Percentiles rank a stretch among this genome's conserved stretches.
phyloP scores from a whole-genome alignment of 1,284 basidiomycete species.

The Austropuccinia psidii region DNA sequence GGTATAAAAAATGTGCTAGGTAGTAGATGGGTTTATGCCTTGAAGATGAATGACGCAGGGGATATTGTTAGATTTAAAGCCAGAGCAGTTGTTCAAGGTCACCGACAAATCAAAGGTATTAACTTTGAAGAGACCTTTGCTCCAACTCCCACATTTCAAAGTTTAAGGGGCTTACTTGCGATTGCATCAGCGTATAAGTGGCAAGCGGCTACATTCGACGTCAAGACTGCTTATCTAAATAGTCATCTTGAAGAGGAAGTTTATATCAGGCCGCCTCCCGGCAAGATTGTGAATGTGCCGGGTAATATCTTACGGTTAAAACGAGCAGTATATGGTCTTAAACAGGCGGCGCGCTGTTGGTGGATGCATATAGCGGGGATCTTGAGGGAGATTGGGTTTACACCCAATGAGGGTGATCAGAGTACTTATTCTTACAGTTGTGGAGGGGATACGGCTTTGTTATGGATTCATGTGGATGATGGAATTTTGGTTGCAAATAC shows the following conservation, averaged over 20 bases:
- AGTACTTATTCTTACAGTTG: background rate
- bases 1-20: background rate
- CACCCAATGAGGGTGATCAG: background rate
- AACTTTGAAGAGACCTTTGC: constrained; percentile 5
- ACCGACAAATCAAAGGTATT: background rate
- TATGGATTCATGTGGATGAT: constrained; percentile 18
- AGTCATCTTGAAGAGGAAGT: background rate
- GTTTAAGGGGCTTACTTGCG: background rate
- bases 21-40: constrained; percentile 2
- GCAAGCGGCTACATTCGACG: background rate
- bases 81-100: background rate
- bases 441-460: background rate
- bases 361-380: background rate
- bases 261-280: background rate
- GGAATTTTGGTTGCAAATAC: background rate
- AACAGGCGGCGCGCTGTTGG: background rate
- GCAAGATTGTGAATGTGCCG: background rate
- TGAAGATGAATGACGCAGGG: background rate
- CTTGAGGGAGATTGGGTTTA: background rate
- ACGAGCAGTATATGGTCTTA: background rate
- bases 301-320: background rate
- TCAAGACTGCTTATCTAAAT: background rate
- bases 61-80: background rate
- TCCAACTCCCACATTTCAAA: constrained; percentile 1
- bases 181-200: background rate